Evolutionary conservation across 2,329 filamentous ascomycete species (phyloP).

Genomic region (Verticillium tricorpus): DNA sequence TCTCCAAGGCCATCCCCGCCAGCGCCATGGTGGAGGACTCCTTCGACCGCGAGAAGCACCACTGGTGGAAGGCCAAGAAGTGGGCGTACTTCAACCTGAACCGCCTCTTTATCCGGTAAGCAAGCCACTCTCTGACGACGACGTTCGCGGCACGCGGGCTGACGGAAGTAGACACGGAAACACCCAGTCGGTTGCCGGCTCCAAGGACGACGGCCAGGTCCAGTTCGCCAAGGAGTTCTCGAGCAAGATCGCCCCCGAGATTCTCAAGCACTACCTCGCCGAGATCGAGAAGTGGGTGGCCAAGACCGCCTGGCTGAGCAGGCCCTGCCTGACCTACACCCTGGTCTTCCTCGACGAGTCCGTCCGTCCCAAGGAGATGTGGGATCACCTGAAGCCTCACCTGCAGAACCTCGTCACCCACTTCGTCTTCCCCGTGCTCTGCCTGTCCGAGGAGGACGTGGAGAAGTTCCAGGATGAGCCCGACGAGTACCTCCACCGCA

Average conservation of each 20-base stretch:
- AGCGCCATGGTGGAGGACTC: constrained; percentile 72
- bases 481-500: constrained; percentile 93
- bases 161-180: constrained; percentile 73
- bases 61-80: constrained; percentile 99
- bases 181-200: constrained; percentile 55
- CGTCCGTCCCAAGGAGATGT: constrained; percentile 95
- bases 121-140: background rate
- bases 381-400: constrained; percentile 88
- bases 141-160: constrained; percentile 13
- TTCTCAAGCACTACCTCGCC: constrained; percentile 87
- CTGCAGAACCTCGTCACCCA: constrained; percentile 91
- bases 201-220: constrained; percentile 70
- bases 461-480: constrained; percentile 93
- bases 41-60: constrained; percentile 84
- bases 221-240: constrained; percentile 90
- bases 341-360: constrained; percentile 96
- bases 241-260: constrained; percentile 87
- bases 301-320: constrained; percentile 91
- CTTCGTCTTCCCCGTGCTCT: constrained; percentile 92
- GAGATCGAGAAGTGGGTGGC: constrained; percentile 98
- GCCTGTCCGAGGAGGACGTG: constrained; percentile 85
- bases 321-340: constrained; percentile 88
- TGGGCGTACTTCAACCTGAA: constrained; percentile 99
- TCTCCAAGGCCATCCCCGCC: constrained; percentile 78
- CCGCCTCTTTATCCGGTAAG: constrained; percentile 83